Evolutionary conservation across 2,329 filamentous ascomycete genomes (phyloP).

Genomic region (Talaromyces sp.): DNA sequence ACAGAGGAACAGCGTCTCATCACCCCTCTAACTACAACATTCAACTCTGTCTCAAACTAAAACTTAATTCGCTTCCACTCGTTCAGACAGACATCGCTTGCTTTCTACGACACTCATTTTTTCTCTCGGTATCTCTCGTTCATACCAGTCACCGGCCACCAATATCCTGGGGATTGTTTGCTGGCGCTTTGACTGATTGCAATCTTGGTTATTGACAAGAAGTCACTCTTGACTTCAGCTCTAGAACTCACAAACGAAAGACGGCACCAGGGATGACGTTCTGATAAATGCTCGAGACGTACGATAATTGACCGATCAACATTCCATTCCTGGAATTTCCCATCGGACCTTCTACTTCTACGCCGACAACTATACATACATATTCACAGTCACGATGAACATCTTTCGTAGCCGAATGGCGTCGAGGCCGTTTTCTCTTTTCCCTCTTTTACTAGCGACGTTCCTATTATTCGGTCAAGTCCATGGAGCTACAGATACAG

Average conservation of each 20-base stretch:
- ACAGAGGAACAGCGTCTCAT: slow-evolving; percentile 5
- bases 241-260: not conserved
- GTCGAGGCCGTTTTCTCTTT: slow-evolving; percentile 1
- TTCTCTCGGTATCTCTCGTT: not conserved
- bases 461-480: slow-evolving; percentile 8
- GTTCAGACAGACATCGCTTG: slow-evolving; percentile 1
- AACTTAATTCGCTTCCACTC: not conserved
- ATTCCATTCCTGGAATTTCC: slow-evolving; percentile 16
- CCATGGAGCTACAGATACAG: slow-evolving; percentile 13
- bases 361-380: slow-evolving; percentile 1
- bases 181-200: not conserved
- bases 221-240: not conserved
- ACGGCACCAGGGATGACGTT: slow-evolving; percentile 1
- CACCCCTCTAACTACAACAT: not conserved
- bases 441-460: not conserved
- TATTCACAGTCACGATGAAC: slow-evolving; percentile 9
- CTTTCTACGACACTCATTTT: slow-evolving; percentile 6
- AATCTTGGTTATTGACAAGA: not conserved
- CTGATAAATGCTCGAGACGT: not conserved
- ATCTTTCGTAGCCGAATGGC: slow-evolving; percentile 2
- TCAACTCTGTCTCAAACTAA: not conserved
- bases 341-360: slow-evolving; percentile 4
- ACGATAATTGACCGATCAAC: slow-evolving; percentile 4
- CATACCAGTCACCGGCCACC: not conserved
- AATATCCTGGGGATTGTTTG: slow-evolving; percentile 5